A percentile compares a stretch with the other conserved stretches of the same genome.
Evolutionary conservation across 2,329 filamentous ascomycete genomes (phyloP).

Genomic region (Aspergillus sp.): DNA sequence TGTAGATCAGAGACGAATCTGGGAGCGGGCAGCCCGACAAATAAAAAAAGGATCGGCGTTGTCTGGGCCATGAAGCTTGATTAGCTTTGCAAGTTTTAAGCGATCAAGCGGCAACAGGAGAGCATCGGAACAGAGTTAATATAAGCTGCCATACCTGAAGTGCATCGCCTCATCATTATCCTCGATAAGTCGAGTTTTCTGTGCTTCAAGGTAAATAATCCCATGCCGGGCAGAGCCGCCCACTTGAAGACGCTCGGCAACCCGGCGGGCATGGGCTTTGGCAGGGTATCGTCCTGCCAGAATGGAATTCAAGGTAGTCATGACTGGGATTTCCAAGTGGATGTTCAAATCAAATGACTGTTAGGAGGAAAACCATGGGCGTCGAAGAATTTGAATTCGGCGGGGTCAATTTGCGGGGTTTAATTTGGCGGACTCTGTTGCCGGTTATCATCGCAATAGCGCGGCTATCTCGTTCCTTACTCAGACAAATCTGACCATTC

Average conservation of each 20-base stretch:
- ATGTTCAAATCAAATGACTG: background rate
- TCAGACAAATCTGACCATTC: background rate
- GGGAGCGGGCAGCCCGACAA: constrained; percentile 81
- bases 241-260: constrained; percentile 74
- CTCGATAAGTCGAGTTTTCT: constrained; percentile 77
- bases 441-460: background rate
- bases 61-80: constrained; percentile 53
- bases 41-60: constrained; percentile 94
- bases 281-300: constrained; percentile 70
- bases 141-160: constrained; percentile 64
- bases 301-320: constrained; percentile 42
- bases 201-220: constrained; percentile 84
- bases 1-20: constrained; percentile 79
- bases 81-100: constrained; percentile 1
- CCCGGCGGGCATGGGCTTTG: constrained; percentile 80
- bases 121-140: background rate
- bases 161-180: constrained; percentile 83
- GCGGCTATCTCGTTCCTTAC: background rate
- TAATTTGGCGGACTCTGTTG: background rate
- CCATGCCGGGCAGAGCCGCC: constrained; percentile 67
- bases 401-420: background rate
- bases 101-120: background rate
- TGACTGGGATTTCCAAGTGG: constrained; percentile 16
- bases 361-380: background rate
- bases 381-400: background rate